phyloP scores from a whole-genome alignment of 192 early-diverging fungal genomes.

The Linnemannia exigua region DNA sequence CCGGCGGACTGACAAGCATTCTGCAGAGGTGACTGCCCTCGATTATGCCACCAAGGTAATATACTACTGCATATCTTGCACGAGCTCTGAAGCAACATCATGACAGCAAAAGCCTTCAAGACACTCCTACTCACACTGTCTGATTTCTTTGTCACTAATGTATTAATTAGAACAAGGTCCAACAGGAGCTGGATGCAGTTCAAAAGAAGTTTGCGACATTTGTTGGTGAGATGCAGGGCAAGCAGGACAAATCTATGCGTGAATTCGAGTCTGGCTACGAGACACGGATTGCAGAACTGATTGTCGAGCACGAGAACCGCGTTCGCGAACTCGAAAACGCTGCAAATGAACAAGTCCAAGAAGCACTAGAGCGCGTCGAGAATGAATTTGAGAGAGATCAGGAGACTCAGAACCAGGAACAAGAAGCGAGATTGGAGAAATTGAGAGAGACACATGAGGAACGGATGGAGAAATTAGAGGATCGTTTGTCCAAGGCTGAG shows the following conservation, averaged over 20 bases:
- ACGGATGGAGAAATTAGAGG: conserved; percentile 17
- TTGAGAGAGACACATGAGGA: conserved; percentile 22
- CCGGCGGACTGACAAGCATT: conserved; percentile 13
- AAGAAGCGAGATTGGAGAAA: conserved; percentile 3
- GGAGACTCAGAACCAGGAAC: conserved; percentile 19
- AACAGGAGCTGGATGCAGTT: conserved; percentile 27
- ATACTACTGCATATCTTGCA: background rate
- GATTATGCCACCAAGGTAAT: conserved; percentile 29
- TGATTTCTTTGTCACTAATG: background rate
- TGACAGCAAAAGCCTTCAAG: background rate
- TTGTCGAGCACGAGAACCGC: conserved; percentile 37
- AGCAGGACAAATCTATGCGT: conserved; percentile 16
- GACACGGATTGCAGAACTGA: conserved; percentile 48
- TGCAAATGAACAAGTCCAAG: conserved; percentile 44
- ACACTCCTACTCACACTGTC: background rate
- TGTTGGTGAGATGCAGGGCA: conserved; percentile 35
- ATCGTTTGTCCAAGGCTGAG: conserved; percentile 25
- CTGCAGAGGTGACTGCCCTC: conserved; percentile 8
- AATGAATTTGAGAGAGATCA: conserved; percentile 42
- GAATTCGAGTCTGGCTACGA: conserved; percentile 27
- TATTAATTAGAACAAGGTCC: conserved; percentile 24
- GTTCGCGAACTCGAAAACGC: conserved; percentile 41
- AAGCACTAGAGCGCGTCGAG: conserved; percentile 44
- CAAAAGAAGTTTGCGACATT: conserved; percentile 34
- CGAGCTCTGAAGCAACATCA: background rate